Percentiles rank a stretch among this genome's conserved stretches.
Evolutionary conservation across 179 eudicot genomes (phyloP).

Genomic region (Kewa caespitosa): DNA sequence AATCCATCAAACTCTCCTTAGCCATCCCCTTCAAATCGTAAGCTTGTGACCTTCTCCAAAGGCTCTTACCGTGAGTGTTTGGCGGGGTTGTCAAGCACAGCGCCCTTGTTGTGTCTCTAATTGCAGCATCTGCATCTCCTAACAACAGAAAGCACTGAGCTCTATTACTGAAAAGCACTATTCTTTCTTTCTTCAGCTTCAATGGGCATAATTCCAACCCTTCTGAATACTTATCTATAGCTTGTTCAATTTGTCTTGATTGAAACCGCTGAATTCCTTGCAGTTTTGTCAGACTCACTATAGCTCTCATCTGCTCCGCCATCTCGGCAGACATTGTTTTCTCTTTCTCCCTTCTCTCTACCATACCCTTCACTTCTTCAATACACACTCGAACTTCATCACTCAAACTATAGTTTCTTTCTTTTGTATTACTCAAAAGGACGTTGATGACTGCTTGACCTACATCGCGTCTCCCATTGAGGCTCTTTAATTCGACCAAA

Average conservation of each 20-base stretch:
- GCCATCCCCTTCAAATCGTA: constrained; percentile 59
- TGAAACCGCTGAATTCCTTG: constrained; percentile 44
- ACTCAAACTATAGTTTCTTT: constrained; percentile 22
- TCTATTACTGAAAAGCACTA: constrained; percentile 54
- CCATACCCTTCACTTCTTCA: constrained; percentile 35
- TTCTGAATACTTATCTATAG: constrained; percentile 38
- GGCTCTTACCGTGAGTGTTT: constrained; percentile 45
- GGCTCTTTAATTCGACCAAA: constrained; percentile 40
- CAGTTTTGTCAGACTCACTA: constrained; percentile 32
- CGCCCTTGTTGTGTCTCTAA: constrained; percentile 56
- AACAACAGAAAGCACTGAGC: constrained; percentile 48
- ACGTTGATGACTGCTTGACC: constrained; percentile 46
- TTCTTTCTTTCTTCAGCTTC: constrained; percentile 45
- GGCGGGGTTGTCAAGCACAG: constrained; percentile 40
- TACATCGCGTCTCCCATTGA: constrained; percentile 36
- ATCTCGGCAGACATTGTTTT: constrained; percentile 34
- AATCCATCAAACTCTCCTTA: constrained; percentile 62
- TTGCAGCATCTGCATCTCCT: constrained; percentile 38
- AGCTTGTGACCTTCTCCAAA: constrained; percentile 69
- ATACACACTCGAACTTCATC: constrained; percentile 17
- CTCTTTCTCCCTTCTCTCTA: constrained; percentile 38
- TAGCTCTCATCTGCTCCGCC: constrained; percentile 29
- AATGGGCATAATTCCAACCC: constrained; percentile 49
- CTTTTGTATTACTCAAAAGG: constrained; percentile 28
- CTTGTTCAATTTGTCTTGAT: constrained; percentile 39